phyloP scores from a whole-genome alignment of 2,329 filamentous ascomycete genomes.

The Colletotrichum salicis region DNA sequence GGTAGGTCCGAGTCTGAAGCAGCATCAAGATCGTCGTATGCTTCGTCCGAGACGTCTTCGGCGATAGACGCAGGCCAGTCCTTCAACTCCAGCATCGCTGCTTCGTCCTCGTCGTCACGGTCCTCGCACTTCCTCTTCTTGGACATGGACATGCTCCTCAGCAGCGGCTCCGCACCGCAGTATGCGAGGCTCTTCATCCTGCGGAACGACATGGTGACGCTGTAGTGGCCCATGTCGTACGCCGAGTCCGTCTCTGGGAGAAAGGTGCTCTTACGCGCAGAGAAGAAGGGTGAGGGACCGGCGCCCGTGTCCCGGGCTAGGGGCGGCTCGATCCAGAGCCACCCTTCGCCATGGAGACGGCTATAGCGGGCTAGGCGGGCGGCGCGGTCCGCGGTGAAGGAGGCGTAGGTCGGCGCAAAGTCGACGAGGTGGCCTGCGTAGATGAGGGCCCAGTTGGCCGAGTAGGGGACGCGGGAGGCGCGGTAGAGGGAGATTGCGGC shows the following conservation, averaged over 20 bases:
- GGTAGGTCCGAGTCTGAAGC: not conserved
- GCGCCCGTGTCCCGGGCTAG: constrained; percentile 41
- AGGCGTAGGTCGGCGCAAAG: constrained; percentile 48
- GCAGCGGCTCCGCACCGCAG: not conserved
- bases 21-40: not conserved
- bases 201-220: constrained; percentile 44
- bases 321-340: constrained; percentile 59
- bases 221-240: constrained; percentile 45
- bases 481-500: constrained; percentile 55
- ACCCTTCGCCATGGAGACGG: constrained; percentile 49
- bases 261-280: constrained; percentile 46
- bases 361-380: constrained; percentile 52
- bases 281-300: constrained; percentile 29
- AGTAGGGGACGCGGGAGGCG: constrained; percentile 52
- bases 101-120: not conserved
- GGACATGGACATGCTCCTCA: not conserved
- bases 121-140: constrained; percentile 1
- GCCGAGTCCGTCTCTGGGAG: constrained; percentile 39
- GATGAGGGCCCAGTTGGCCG: constrained; percentile 52
- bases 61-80: constrained; percentile 1
- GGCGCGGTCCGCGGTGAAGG: constrained; percentile 51
- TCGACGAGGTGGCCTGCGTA: constrained; percentile 56
- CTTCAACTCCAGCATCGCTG: not conserved
- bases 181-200: not conserved
- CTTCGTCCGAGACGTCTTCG: not conserved